Evolutionary conservation across 768 basidiomycete genomes (phyloP).

Genomic region (Mycena amicta): DNA sequence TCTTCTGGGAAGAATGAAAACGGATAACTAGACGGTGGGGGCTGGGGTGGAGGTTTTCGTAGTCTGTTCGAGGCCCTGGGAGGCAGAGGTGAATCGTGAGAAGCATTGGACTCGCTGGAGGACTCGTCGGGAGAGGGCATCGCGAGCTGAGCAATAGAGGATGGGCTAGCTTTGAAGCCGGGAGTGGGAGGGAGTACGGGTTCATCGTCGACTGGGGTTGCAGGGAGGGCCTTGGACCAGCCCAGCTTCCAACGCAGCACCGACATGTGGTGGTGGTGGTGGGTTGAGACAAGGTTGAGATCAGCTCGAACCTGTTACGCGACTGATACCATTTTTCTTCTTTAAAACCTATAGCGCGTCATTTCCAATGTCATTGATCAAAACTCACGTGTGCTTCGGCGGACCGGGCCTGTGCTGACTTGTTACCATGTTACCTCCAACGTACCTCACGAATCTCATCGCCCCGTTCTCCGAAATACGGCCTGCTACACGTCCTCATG

Average conservation of each 20-base stretch:
- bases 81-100: constrained; percentile 11
- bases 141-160: constrained; percentile 19
- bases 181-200: constrained; percentile 8
- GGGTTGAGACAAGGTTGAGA: no score
- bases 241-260: background rate
- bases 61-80: constrained; percentile 12
- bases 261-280: background rate
- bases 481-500: constrained; percentile 47
- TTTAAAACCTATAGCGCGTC: no score
- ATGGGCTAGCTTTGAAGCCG: constrained; percentile 6
- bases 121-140: constrained; percentile 20
- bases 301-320: no score
- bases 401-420: no score
- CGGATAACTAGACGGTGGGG: constrained; percentile 20
- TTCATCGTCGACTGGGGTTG: background rate
- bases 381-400: background rate
- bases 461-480: constrained; percentile 20
- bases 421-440: background rate
- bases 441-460: constrained; percentile 29
- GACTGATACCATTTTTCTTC: no score
- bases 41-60: constrained; percentile 11
- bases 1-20: constrained; percentile 22
- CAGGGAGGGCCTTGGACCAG: background rate
- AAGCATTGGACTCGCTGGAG: constrained; percentile 15
- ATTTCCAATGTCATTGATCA: background rate